These are phyloP conservation scores for Raffaelea albimanens DNA, from an alignment of 2,329 filamentous ascomycete species.

Conservation along the genomic window DNA sequence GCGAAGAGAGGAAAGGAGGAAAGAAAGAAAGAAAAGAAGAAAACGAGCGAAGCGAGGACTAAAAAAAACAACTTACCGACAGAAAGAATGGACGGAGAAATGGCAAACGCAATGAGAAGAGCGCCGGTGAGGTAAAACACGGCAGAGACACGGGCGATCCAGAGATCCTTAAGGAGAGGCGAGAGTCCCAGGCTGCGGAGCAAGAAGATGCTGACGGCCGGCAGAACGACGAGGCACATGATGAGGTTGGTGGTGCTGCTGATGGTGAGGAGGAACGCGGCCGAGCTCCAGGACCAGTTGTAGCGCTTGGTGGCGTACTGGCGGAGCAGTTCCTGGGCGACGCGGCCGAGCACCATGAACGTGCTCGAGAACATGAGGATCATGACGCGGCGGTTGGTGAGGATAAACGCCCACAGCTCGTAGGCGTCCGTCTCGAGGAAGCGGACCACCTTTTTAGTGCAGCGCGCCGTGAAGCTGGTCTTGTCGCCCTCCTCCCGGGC, in stretches of 20 bases:
- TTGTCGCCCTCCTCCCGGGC: background rate
- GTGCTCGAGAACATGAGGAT: slow-evolving; percentile 27
- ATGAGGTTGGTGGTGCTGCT: slow-evolving; percentile 27
- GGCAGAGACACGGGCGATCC: slow-evolving; percentile 26
- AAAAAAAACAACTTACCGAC: slow-evolving; percentile 9
- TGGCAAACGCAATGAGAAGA: slow-evolving; percentile 27
- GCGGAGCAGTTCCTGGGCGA: slow-evolving; percentile 29
- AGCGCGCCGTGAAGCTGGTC: background rate
- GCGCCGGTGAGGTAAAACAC: slow-evolving; percentile 22
- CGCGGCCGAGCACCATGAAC: slow-evolving; percentile 22
- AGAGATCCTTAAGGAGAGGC: slow-evolving; percentile 28
- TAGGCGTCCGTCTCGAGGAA: slow-evolving; percentile 5
- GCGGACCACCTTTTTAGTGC: background rate
- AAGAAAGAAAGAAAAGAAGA: background rate
- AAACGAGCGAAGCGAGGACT: background rate
- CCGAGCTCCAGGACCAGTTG: slow-evolving; percentile 33
- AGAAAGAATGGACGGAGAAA: slow-evolving; percentile 22
- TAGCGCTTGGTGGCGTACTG: slow-evolving; percentile 46
- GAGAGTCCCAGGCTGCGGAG: slow-evolving; percentile 20
- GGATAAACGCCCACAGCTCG: slow-evolving; percentile 29
- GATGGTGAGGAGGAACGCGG: slow-evolving; percentile 31
- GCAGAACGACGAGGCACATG: slow-evolving; percentile 28
- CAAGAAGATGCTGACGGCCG: slow-evolving; percentile 22
- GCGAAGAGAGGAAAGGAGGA: background rate
- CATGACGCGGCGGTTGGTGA: slow-evolving; percentile 27